These are phyloP conservation scores for Lanzia echinophila DNA, from an alignment of 2,329 filamentous ascomycete genomes.

Conservation along the genomic window DNA sequence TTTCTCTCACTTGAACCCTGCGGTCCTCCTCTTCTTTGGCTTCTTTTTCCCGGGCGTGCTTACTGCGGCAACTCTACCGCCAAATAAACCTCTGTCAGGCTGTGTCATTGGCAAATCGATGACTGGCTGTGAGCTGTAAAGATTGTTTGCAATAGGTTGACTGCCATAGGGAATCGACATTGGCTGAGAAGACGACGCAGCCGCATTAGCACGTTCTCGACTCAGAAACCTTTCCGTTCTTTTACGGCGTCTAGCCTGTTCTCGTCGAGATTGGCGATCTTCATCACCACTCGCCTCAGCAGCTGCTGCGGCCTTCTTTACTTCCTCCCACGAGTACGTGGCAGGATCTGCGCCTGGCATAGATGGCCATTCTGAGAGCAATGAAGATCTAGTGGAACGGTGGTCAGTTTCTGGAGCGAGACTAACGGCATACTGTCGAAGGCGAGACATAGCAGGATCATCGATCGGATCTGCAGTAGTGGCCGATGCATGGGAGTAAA, in stretches of 20 bases:
- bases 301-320: constrained; percentile 12
- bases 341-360: constrained; percentile 30
- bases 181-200: constrained; percentile 39
- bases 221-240: constrained; percentile 27
- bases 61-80: constrained; percentile 33
- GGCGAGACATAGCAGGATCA: constrained; percentile 29
- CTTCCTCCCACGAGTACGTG: constrained; percentile 28
- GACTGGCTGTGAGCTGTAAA: constrained; percentile 25
- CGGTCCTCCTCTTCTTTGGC: constrained; percentile 32
- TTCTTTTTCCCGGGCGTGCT: constrained; percentile 38
- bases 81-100: constrained; percentile 42
- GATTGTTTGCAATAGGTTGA: constrained; percentile 19
- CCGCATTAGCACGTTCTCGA: constrained; percentile 20
- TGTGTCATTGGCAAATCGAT: constrained; percentile 36
- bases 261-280: constrained; percentile 16
- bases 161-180: constrained; percentile 27
- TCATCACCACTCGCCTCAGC: constrained; percentile 19
- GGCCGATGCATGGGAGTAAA: constrained; percentile 22
- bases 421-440: constrained; percentile 32
- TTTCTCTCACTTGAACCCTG: constrained; percentile 21
- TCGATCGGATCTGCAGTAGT: constrained; percentile 20
- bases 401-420: constrained; percentile 27
- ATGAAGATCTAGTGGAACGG: constrained; percentile 18
- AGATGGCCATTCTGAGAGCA: constrained; percentile 33
- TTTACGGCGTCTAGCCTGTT: constrained; percentile 24